Base-by-base conservation (phyloP, 768 basidiomycete species). In the Melanogaster broomeanus region DNA sequence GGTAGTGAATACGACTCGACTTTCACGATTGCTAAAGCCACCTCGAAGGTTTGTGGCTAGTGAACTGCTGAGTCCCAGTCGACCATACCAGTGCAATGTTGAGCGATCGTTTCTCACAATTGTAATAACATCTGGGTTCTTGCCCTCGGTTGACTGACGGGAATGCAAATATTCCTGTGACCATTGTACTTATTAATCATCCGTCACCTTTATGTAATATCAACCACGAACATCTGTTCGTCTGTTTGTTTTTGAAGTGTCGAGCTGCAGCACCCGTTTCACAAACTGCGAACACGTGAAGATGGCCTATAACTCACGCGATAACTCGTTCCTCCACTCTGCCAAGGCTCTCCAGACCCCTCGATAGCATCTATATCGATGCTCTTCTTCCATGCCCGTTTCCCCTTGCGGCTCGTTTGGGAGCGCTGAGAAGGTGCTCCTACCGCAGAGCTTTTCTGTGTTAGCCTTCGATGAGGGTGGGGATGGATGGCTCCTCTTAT, bases 361-460 rank as follows among this genome's bases (percentile, higher is more conserved):
- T 95, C 93, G 18, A 94, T 84, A 44, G 84, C 84, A 22, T 83
- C 80, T 44, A 96, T 79, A 65, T 96, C 85, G 46, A 96, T 85
- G 68, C 96, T 91, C 74, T 97, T 96, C 65, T 94, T 72, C 94
- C 94, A 96, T 42, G 93, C 84, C 49, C 82, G 83, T 68, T 96
- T 96, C n/a, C 93, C 91, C 68, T 93, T 96, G 51, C 93, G 75
- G 60, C 87, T 90, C 0, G 84, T 68, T 67, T 95, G 93, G 12
- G 50, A 58, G n/a, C 55, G 59, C 28, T 68, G 67, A 4, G 67
- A 60, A 27, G 68, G 67, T 3, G 63, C 67, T 3, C 67, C 63
- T 4, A n/a, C n/a, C n/a, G n/a, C n/a, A n/a, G n/a, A n/a, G n/a
- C n/a, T n/a, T 37, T 66, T 67, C 33, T 21, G 8, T 13, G 24